Percentiles rank a stretch among this genome's conserved stretches.
Evolutionary conservation across 805 yeast species (phyloP).

Genomic region (Candida suzukii): DNA sequence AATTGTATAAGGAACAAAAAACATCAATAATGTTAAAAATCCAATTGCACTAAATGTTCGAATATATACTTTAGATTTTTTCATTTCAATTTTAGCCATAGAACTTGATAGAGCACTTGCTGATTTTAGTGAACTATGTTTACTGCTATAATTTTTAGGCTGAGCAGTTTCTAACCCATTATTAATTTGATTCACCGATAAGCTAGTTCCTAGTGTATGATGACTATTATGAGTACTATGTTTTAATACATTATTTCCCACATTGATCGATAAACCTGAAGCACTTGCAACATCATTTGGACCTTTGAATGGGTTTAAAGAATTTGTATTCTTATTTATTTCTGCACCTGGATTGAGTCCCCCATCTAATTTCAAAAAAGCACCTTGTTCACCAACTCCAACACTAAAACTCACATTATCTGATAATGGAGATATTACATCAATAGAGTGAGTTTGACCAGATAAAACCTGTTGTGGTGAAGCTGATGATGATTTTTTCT

Average conservation of each 20-base stretch:
- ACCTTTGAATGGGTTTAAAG: neutral
- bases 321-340: no score
- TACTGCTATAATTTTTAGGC: neutral
- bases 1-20: constrained; percentile 16
- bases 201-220: neutral
- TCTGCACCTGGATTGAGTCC: no score
- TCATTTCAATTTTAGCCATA: neutral
- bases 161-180: neutral
- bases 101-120: neutral
- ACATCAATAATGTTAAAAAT: constrained; percentile 16
- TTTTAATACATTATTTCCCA: no score
- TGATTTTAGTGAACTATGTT: neutral
- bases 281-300: neutral
- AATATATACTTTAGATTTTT: constrained; percentile 11
- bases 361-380: neutral
- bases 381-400: neutral
- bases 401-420: neutral
- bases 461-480: neutral
- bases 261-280: no score
- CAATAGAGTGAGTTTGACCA: neutral
- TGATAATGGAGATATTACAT: neutral
- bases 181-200: neutral
- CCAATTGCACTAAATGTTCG: constrained; percentile 15
- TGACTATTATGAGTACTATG: no score
- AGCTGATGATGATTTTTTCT: no score